phyloP scores from a whole-genome alignment of 2,329 filamentous ascomycete species.

The Shiraia sp. region DNA sequence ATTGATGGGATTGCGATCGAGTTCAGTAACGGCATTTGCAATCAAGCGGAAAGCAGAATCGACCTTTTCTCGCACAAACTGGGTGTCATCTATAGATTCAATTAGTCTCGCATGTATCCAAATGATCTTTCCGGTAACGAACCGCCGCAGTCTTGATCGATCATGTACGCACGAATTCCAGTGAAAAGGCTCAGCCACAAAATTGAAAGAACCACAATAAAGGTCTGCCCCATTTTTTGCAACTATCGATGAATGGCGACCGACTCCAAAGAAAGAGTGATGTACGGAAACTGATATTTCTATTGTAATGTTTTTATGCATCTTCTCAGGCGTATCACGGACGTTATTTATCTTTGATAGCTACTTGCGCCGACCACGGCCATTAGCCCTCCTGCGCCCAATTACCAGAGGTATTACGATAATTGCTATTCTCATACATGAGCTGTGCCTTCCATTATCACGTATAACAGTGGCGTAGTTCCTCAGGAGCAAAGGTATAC shows the following conservation, averaged over 20 bases:
- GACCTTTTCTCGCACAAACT: conserved; percentile 1
- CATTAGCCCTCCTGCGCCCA: too few species aligned
- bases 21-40: conserved; percentile 3
- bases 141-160: conserved; percentile 5
- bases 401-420: too few species aligned
- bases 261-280: too few species aligned
- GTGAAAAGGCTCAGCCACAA: background rate
- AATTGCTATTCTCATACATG: too few species aligned
- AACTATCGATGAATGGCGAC: background rate
- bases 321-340: too few species aligned
- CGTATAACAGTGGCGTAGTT: too few species aligned
- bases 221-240: background rate
- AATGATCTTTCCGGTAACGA: background rate
- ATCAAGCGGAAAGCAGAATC: conserved; percentile 3
- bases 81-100: conserved; percentile 1
- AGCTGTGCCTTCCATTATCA: too few species aligned
- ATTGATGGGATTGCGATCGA: conserved; percentile 1
- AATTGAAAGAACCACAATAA: background rate
- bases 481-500: too few species aligned
- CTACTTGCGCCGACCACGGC: too few species aligned
- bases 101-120: background rate
- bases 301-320: too few species aligned
- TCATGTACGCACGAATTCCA: conserved; percentile 1
- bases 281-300: too few species aligned
- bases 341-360: too few species aligned